Evolutionary conservation across 768 basidiomycete genomes (phyloP).

Genomic region (Lentinula sp.): DNA sequence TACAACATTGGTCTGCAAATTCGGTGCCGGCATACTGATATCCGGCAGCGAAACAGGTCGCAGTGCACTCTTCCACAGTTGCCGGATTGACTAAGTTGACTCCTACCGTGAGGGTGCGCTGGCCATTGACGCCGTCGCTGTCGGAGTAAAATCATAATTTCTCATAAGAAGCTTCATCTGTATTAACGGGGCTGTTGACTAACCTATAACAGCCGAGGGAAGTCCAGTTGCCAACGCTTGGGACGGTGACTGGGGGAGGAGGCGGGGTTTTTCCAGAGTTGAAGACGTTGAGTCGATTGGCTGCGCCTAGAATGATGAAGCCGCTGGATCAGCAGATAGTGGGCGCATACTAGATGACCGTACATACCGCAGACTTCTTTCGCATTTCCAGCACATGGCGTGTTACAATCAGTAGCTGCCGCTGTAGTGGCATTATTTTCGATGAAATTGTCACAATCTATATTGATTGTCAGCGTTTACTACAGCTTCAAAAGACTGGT

Average conservation of each 20-base stretch:
- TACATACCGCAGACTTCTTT: constrained; percentile 47
- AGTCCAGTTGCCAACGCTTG: constrained; percentile 56
- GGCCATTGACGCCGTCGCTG: constrained; percentile 39
- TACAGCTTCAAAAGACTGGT: background rate
- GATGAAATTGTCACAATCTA: constrained; percentile 62
- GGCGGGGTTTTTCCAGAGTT: constrained; percentile 57
- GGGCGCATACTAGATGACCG: too few relatives aligned
- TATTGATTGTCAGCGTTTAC: background rate
- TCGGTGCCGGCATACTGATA: constrained; percentile 33
- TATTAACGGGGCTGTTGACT: constrained; percentile 6
- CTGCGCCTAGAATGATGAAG: constrained; percentile 22
- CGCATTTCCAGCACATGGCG: constrained; percentile 54
- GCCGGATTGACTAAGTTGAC: constrained; percentile 33
- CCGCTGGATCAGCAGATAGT: background rate
- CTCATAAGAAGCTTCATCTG: constrained; percentile 10
- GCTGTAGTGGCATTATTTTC: constrained; percentile 38
- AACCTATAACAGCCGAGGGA: constrained; percentile 76
- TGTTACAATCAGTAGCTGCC: constrained; percentile 49
- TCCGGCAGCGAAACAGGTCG: constrained; percentile 53
- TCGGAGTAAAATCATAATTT: constrained; percentile 6
- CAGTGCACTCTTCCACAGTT: constrained; percentile 53
- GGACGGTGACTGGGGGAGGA: constrained; percentile 43
- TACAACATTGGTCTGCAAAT: constrained; percentile 50
- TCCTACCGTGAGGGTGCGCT: constrained; percentile 32
- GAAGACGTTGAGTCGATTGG: constrained; percentile 54